A percentile compares a stretch with the other conserved stretches of the same genome.
These are phyloP conservation scores for Gossypium davidsonii DNA, from an alignment of 441 rosid species.

Conservation along the genomic window DNA sequence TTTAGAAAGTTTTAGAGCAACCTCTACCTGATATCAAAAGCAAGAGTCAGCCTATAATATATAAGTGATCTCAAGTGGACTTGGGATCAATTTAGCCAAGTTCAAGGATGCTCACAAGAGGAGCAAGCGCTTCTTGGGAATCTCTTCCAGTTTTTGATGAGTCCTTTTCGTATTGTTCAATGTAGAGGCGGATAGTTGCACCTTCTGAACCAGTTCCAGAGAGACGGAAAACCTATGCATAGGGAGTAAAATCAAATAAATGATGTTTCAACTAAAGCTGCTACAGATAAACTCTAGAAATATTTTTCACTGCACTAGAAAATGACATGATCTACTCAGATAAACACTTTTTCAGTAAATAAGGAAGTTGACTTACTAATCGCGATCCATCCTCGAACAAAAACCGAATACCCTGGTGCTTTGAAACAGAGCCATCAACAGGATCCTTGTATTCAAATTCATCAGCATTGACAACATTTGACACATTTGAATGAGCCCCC, in stretches of 20 bases:
- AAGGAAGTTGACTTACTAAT: conserved; percentile 49
- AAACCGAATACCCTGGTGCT: conserved; percentile 91
- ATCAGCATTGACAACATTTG: conserved; percentile 68
- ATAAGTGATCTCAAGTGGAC: not conserved
- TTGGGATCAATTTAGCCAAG: not conserved
- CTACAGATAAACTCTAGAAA: not conserved
- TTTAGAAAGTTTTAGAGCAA: conserved; percentile 83
- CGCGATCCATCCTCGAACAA: conserved; percentile 91
- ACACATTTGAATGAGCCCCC: conserved; percentile 56
- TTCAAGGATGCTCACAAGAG: conserved; percentile 49
- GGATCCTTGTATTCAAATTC: conserved; percentile 97
- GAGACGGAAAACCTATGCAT: conserved; percentile 79
- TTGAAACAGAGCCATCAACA: conserved; percentile 87
- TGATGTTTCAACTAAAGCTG: not conserved
- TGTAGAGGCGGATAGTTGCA: conserved; percentile 92
- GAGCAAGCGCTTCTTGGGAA: conserved; percentile 82
- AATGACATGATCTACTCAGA: not conserved
- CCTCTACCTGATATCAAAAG: conserved; percentile 57
- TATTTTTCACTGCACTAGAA: not conserved
- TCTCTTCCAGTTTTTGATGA: conserved; percentile 80
- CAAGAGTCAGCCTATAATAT: not conserved
- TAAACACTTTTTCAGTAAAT: not conserved
- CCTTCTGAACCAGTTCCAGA: conserved; percentile 99
- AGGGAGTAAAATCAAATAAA: not conserved
- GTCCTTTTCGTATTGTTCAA: conserved; percentile 94